phyloP scores from a whole-genome alignment of 164 flowering plant genomes.

The Liriodendron chinense region DNA sequence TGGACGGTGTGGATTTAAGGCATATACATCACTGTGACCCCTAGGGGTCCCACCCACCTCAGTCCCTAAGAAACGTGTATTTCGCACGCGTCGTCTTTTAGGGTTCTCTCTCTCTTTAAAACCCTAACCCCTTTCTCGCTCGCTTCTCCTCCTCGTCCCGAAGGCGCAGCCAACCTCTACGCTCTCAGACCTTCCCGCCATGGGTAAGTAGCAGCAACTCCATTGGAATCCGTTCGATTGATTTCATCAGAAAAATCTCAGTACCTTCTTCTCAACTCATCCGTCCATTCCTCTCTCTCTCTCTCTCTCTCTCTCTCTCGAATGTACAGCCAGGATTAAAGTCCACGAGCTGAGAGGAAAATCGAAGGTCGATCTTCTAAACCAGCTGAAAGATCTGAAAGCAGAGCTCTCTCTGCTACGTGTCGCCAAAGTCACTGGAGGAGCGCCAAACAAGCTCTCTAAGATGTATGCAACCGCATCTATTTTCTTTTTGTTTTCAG shows the following conservation, averaged over 20 bases:
- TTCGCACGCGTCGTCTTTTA: neutral
- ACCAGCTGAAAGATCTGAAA: slow-evolving; percentile 63
- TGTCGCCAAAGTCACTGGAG: slow-evolving; percentile 80
- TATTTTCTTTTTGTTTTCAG: neutral
- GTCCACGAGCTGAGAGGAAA: slow-evolving; percentile 21
- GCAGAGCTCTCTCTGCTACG: slow-evolving; percentile 74
- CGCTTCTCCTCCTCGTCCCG: neutral
- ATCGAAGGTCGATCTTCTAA: slow-evolving; percentile 27
- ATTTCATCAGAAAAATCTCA: neutral
- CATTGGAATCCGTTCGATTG: neutral
- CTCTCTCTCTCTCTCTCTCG: too few species aligned
- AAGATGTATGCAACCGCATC: slow-evolving; percentile 41
- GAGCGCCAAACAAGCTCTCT: slow-evolving; percentile 77
- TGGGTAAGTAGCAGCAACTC: neutral
- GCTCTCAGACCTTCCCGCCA: neutral
- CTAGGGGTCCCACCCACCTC: too few species aligned
- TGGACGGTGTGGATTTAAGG: too few species aligned
- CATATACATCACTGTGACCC: too few species aligned
- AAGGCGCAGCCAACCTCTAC: neutral
- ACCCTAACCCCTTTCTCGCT: neutral
- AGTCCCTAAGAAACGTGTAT: neutral
- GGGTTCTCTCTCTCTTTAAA: neutral
- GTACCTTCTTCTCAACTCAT: neutral
- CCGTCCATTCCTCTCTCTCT: neutral
- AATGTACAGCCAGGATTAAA: slow-evolving; percentile 18